These are phyloP conservation scores for Geotrichum citri-aurantii DNA, from an alignment of 1,139 yeast species.

Conservation along the genomic window DNA sequence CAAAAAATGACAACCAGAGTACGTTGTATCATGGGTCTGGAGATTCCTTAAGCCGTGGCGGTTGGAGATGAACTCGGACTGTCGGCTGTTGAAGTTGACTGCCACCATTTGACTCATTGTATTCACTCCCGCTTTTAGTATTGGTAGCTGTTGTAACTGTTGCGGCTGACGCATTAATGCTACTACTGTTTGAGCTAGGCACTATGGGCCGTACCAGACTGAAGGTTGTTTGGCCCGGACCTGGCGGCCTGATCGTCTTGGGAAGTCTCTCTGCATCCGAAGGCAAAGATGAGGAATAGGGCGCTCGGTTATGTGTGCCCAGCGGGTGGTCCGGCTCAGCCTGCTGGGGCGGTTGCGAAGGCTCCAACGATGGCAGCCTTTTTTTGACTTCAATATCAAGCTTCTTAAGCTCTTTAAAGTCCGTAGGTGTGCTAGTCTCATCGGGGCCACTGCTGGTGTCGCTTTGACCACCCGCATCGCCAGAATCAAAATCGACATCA, in stretches of 20 bases:
- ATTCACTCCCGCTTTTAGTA: background rate
- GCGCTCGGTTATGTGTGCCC: background rate
- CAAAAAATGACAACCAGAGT: background rate
- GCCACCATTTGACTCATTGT: background rate
- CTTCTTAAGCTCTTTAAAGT: background rate
- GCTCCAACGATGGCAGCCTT: background rate
- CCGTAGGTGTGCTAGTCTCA: background rate
- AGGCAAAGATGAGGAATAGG: background rate
- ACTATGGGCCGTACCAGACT: background rate
- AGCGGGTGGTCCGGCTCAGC: background rate
- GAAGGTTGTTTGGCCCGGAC: background rate
- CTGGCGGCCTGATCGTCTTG: background rate
- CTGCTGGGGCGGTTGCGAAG: background rate
- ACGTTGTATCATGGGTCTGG: background rate
- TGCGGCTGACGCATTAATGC: background rate
- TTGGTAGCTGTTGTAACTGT: background rate
- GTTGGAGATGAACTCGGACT: background rate
- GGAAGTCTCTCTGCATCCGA: background rate
- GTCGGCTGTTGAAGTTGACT: background rate
- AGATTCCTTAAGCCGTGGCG: background rate
- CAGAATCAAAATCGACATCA: background rate
- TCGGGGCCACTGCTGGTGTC: background rate
- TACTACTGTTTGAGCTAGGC: background rate
- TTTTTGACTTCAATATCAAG: background rate
- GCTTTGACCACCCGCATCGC: background rate